phyloP scores from a whole-genome alignment of 352 stramenopile species.

The Phytophthora sp. region DNA sequence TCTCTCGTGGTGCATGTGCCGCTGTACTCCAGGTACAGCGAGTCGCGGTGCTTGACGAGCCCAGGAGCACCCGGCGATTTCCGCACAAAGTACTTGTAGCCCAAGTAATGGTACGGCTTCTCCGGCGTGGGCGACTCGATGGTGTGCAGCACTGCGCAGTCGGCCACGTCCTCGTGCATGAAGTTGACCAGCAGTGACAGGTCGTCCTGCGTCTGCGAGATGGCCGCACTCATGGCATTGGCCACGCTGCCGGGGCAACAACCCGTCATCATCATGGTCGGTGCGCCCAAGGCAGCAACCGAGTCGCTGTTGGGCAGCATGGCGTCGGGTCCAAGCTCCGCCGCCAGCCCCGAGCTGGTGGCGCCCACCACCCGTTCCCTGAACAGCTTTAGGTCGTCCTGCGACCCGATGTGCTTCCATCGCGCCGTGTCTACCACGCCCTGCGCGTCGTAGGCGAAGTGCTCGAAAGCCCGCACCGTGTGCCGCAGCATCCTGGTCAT shows the following conservation, averaged over 20 bases:
- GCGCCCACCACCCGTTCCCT: conserved; percentile 40
- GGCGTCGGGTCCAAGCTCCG: conserved; percentile 31
- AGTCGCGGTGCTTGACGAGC: conserved; percentile 54
- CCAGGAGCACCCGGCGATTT: conserved; percentile 39
- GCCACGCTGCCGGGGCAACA: conserved; percentile 49
- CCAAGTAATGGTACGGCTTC: conserved; percentile 52
- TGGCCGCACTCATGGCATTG: conserved; percentile 48
- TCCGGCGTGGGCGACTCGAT: conserved; percentile 38
- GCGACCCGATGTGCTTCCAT: conserved; percentile 51
- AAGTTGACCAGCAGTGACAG: conserved; percentile 51
- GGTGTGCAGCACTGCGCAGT: conserved; percentile 33
- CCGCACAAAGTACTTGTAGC: conserved; percentile 65
- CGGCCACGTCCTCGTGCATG: conserved; percentile 40
- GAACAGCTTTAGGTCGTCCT: conserved; percentile 58
- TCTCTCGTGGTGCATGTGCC: conserved; percentile 37
- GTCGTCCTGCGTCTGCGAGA: conserved; percentile 53
- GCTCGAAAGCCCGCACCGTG: conserved; percentile 57
- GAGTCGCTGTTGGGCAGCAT: conserved; percentile 42
- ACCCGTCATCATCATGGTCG: conserved; percentile 51
- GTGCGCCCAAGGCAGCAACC: conserved; percentile 25
- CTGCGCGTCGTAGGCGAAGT: conserved; percentile 36
- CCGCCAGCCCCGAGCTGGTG: conserved; percentile 32
- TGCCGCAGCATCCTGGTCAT: conserved; percentile 48
- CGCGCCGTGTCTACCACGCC: conserved; percentile 42
- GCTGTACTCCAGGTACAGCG: conserved; percentile 52